Conservation (phyloP, 1,284 basidiomycete genomes). For the Trametes sp. region DNA sequence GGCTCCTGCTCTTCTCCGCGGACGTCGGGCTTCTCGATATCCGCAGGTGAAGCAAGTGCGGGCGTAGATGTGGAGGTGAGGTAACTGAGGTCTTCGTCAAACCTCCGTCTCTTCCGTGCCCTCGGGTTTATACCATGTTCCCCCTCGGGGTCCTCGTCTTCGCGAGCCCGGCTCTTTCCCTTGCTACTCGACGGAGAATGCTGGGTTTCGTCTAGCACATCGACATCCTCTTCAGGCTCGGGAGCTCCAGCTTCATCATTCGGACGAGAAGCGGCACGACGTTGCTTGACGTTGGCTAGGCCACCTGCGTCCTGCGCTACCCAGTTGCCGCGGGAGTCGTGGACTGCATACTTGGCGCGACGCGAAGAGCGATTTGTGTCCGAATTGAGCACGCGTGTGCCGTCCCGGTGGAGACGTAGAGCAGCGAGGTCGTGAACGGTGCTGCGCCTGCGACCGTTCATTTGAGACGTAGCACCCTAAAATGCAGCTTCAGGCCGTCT, state of each 20-base stretch:
- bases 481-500: constrained; percentile 14
- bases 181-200: constrained; percentile 28
- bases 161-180: constrained; percentile 38
- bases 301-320: constrained; percentile 47
- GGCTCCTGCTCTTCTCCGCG: background rate
- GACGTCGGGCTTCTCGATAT: background rate
- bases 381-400: constrained; percentile 58
- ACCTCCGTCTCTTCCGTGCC: constrained; percentile 47
- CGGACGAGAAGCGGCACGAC: constrained; percentile 21
- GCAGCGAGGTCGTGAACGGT: constrained; percentile 67
- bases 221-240: constrained; percentile 31
- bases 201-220: background rate
- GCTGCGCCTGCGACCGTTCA: constrained; percentile 55
- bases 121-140: constrained; percentile 36
- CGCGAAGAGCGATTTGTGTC: constrained; percentile 40
- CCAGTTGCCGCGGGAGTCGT: constrained; percentile 45
- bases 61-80: constrained; percentile 31
- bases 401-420: constrained; percentile 66
- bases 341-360: constrained; percentile 33
- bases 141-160: constrained; percentile 28
- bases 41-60: background rate
- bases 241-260: constrained; percentile 26
- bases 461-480: constrained; percentile 31
- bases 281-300: constrained; percentile 38
- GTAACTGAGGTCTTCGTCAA: constrained; percentile 49